Base-by-base conservation (phyloP, 768 basidiomycete genomes). In the Boletus speciosus region DNA sequence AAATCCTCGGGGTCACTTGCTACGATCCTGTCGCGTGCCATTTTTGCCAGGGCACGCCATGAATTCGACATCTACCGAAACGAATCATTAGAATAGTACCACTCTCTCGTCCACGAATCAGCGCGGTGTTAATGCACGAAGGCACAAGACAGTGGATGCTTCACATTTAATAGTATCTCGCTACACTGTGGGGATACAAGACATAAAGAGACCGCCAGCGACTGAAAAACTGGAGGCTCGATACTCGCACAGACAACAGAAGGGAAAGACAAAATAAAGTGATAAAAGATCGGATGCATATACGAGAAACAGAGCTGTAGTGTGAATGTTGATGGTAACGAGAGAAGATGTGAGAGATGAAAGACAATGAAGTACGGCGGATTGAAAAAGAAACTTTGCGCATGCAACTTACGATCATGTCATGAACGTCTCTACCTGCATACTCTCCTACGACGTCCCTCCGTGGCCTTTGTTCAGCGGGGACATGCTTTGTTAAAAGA, bases 401-500 rank as follows among this genome's bases (percentile, higher is more conserved):
- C 41, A 65, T 47, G 54, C 39, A 55, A 80, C 79, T 85, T 73
- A 93, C 90, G 65, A 92, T 88, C 58, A 93, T 75, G 41, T 86
- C 83, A 71, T 90, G 85, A 56, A 89, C 81, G 66, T 93, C 89
- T 57, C 71, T 78, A 40, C 78, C 77, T 51, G 81, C 76, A 82
- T 88, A 92, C 43, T 89, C 86, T 62, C 90, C 91, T 29, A 76
- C 79, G 37, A 86, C 61, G 66, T 92, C 90, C 71, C 90, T 81
- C 47, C 72, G 70, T 21, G 91, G 90, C 15, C 90, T 79, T 67
- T 77, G 80, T 69, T 90, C 87, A 68, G 85, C 82, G 43, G 86
- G 82, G 63, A 92, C 85, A 74, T 91, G 88, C 83, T 92, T 93
- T 63, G 82, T 85, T 69, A 93, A 75, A 46, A 92, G 80, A 40